Evolutionary conservation across 257 asterid species (phyloP), one percentile per base, ranked within the genome.

Genomic region (Scutellaria baicalensis): DNA sequence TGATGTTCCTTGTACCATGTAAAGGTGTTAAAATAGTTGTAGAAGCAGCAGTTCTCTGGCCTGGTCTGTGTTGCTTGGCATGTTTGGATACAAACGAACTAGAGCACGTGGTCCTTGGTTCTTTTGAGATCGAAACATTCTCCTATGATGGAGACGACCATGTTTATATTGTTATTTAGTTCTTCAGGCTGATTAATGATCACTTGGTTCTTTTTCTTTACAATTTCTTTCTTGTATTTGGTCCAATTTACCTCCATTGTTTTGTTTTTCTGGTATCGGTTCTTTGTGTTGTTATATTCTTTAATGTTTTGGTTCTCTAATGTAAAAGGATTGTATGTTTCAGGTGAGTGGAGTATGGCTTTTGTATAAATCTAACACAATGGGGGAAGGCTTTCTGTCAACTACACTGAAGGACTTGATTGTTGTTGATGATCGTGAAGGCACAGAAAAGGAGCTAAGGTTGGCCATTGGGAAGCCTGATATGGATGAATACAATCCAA

Each of bases 271-370:
- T 14, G 3, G 6, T 59, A 9, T 35, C 9, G 27, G 16, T 59
- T 42, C 45, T 45, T 52, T 63, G 6, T 61, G 40, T 55, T 67
- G 61, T 23, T 66, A 5, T 14, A 3, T 49, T 63, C 9, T 21
- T 62, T 38, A 9, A 6, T 66, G 63, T 76, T 56, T 40, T 18
- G 36, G 64, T 73, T 68, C 56, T 1, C 39, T 47, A 63, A 39
- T 52, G 69, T 71, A 56, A 75, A 48, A 4, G 10, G 40, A 52
- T 69, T 80, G 51, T 75, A 35, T 77, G 55, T 72, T 83, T 76
- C 87, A 93, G 99, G 86, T 89, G 64, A 77, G 87, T 42, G 93
- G 97, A 62, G 79, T 88, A 76, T 93, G 97, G 99, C 89, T 93
- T 62, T 88, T 85, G 60, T 93, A 87, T 84, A 86, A 85, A 76